Percentiles rank a stretch among this genome's conserved stretches.
These are phyloP conservation scores for Pseudocercospora ulei DNA, from an alignment of 2,329 filamentous ascomycete species.

Conservation along the genomic window DNA sequence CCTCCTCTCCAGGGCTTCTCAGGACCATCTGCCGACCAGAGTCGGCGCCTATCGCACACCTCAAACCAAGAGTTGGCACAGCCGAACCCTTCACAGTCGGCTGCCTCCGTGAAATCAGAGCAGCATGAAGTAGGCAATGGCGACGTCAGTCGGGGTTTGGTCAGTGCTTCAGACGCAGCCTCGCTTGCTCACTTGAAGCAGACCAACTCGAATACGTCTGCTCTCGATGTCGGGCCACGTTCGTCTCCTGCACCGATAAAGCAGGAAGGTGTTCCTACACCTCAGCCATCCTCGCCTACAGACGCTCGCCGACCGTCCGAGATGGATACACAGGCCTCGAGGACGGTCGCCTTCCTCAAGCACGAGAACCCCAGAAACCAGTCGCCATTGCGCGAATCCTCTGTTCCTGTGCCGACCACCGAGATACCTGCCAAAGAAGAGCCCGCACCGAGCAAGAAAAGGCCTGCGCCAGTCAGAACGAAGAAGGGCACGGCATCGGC, in stretches of 20 bases:
- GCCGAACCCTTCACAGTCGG: conserved; percentile 15
- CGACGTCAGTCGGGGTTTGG: neutral
- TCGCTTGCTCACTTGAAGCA: conserved; percentile 6
- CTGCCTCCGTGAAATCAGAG: neutral
- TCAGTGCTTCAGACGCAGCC: neutral
- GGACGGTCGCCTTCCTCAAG: conserved; percentile 40
- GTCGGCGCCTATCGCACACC: conserved; percentile 22
- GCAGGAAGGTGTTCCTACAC: conserved; percentile 36
- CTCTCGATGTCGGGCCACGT: conserved; percentile 12
- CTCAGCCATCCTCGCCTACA: conserved; percentile 33
- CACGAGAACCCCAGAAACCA: conserved; percentile 37
- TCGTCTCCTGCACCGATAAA: conserved; percentile 36
- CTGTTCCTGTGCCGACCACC: conserved; percentile 35
- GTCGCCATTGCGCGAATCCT: conserved; percentile 36
- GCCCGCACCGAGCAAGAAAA: conserved; percentile 36
- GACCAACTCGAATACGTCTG: conserved; percentile 4
- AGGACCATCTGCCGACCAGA: conserved; percentile 15
- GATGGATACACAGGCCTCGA: conserved; percentile 36
- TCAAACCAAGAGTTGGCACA: conserved; percentile 16
- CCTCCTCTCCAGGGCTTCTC: conserved; percentile 37
- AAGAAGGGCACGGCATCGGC: conserved; percentile 42
- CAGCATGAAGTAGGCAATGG: neutral
- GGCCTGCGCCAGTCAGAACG: conserved; percentile 36
- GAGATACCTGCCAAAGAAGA: conserved; percentile 32
- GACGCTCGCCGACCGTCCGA: conserved; percentile 24